Evolutionary conservation across 306 rosid genomes (phyloP).

Genomic region (Corylus avellana): DNA sequence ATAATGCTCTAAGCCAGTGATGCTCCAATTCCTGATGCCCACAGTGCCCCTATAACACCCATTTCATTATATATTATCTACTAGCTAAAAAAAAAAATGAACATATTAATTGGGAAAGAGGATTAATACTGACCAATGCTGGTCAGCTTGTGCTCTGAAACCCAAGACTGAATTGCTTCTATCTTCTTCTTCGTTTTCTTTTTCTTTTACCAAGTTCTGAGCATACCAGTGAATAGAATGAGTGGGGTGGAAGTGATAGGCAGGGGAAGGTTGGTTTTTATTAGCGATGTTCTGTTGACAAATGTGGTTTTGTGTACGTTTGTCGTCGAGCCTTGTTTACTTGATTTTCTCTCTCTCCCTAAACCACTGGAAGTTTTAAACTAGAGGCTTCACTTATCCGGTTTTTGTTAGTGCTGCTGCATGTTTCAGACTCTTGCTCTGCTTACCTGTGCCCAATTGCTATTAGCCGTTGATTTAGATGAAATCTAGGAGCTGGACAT

Average conservation of each 20-base stretch:
- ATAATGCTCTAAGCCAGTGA: conserved; percentile 56
- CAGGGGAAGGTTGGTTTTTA: conserved; percentile 30
- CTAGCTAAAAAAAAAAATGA: background rate
- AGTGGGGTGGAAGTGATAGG: conserved; percentile 19
- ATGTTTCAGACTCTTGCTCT: background rate
- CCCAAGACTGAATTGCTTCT: conserved; percentile 78
- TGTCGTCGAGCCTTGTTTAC: conserved; percentile 44
- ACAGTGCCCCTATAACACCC: conserved; percentile 50
- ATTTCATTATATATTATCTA: background rate
- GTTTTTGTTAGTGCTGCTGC: background rate
- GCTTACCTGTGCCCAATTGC: background rate
- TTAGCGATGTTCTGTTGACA: conserved; percentile 23
- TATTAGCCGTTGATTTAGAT: conserved; percentile 17
- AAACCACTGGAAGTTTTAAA: conserved; percentile 42
- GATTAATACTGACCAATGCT: conserved; percentile 56
- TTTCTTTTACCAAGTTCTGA: background rate
- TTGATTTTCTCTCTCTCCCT: conserved; percentile 16
- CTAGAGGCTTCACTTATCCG: conserved; percentile 40
- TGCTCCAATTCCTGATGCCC: conserved; percentile 84
- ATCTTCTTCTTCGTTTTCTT: conserved; percentile 31
- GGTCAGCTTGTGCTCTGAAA: conserved; percentile 71
- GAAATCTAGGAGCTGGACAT: background rate
- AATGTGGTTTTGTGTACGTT: conserved; percentile 6
- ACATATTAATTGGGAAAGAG: background rate
- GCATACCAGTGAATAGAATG: background rate